These are phyloP conservation scores for Leucogyrophana mollusca DNA, from an alignment of 768 basidiomycete species.

Conservation along the genomic window DNA sequence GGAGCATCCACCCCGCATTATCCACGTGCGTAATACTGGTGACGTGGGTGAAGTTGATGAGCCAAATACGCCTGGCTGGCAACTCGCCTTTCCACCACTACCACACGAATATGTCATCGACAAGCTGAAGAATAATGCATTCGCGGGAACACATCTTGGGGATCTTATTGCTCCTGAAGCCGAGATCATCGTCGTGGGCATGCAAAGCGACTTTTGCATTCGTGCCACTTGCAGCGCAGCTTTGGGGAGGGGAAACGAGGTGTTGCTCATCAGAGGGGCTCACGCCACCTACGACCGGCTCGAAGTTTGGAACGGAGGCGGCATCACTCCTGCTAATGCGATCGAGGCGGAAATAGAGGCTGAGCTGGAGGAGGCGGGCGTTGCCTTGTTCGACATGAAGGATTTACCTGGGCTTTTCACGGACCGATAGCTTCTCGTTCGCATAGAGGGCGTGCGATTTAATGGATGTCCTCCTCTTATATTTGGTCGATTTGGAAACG, in stretches of 20 bases:
- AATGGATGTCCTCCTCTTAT: neutral
- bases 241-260: slow-evolving; percentile 61
- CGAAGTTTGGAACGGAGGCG: slow-evolving; percentile 59
- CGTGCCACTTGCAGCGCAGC: slow-evolving; percentile 59
- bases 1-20: slow-evolving; percentile 50
- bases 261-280: slow-evolving; percentile 59
- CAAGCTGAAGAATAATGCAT: slow-evolving; percentile 72
- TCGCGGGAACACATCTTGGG: slow-evolving; percentile 54
- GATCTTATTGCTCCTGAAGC: slow-evolving; percentile 50
- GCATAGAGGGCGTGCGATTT: neutral
- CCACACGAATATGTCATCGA: slow-evolving; percentile 54
- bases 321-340: slow-evolving; percentile 47
- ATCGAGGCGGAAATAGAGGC: slow-evolving; percentile 63
- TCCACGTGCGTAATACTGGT: slow-evolving; percentile 68
- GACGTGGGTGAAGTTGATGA: slow-evolving; percentile 63
- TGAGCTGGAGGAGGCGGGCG: slow-evolving; percentile 70
- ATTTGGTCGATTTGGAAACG: neutral
- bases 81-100: slow-evolving; percentile 53
- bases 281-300: slow-evolving; percentile 69
- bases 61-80: slow-evolving; percentile 55
- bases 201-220: slow-evolving; percentile 67
- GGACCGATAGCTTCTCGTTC: slow-evolving; percentile 40
- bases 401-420: slow-evolving; percentile 59
- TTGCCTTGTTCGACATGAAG: slow-evolving; percentile 63
- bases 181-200: slow-evolving; percentile 64